Conservation (phyloP, 2,329 filamentous ascomycete genomes). For the Zarea fungicola region DNA sequence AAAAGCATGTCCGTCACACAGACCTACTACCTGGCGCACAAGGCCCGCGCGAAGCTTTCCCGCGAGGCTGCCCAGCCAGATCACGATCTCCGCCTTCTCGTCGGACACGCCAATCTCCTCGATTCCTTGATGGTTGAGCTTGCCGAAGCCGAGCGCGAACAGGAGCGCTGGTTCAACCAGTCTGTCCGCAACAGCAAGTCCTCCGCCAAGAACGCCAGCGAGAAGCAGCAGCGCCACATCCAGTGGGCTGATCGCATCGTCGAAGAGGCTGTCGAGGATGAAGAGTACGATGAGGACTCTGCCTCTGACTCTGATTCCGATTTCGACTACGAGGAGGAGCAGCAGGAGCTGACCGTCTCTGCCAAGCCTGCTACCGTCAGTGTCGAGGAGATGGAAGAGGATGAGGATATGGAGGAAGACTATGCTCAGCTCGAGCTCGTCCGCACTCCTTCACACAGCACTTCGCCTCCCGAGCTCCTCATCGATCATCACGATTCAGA, state of each 20-base stretch:
- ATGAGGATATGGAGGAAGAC: constrained; percentile 58
- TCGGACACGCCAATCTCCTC: constrained; percentile 97
- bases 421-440: constrained; percentile 62
- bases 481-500: constrained; percentile 63
- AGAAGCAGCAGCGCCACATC: constrained; percentile 71
- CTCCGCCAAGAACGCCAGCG: constrained; percentile 26
- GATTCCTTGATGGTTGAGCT: constrained; percentile 91
- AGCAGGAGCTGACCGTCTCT: constrained; percentile 46
- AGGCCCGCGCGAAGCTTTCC: constrained; percentile 92
- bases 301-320: constrained; percentile 43
- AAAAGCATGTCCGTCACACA: constrained; percentile 97
- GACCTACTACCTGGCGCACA: constrained; percentile 97
- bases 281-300: constrained; percentile 56
- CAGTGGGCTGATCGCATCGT: constrained; percentile 80
- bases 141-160: constrained; percentile 88
- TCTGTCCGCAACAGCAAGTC: constrained; percentile 64
- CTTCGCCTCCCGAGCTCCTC: constrained; percentile 64
- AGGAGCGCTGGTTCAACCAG: constrained; percentile 97
- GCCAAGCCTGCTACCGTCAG: constrained; percentile 39
- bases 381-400: constrained; percentile 35
- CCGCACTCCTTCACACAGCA: constrained; percentile 61
- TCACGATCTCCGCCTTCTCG: constrained; percentile 90
- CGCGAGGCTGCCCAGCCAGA: constrained; percentile 84
- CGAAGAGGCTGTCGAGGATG: constrained; percentile 48
- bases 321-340: constrained; percentile 49